Evolutionary conservation across 345 rosid species (phyloP).

Genomic region (Eucalyptus sp.): DNA sequence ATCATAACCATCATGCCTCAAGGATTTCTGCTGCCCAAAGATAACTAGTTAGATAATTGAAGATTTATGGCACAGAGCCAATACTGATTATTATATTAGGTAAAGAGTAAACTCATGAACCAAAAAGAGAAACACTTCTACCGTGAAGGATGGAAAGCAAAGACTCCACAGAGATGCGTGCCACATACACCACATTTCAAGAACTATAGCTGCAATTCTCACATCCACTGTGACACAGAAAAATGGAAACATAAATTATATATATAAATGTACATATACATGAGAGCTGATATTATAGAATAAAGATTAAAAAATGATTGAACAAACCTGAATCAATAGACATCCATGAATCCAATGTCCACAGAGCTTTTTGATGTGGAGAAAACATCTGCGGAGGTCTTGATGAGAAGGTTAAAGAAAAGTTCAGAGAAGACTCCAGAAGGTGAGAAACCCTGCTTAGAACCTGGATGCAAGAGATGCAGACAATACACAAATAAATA

Average conservation of each 20-base stretch:
- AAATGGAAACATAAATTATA: neutral
- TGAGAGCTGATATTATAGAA: neutral
- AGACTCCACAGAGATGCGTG: slow-evolving; percentile 76
- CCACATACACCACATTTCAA: slow-evolving; percentile 94
- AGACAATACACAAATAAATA: neutral
- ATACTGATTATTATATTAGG: neutral
- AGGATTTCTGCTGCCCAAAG: slow-evolving; percentile 28
- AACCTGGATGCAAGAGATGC: slow-evolving; percentile 19
- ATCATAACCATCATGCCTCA: slow-evolving; percentile 11
- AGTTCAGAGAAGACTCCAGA: slow-evolving; percentile 41
- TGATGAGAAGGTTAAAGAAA: slow-evolving; percentile 42
- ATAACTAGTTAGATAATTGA: neutral
- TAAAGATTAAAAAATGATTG: neutral
- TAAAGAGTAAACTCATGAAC: neutral
- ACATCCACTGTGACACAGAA: slow-evolving; percentile 28
- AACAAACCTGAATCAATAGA: slow-evolving; percentile 39
- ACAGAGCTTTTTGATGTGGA: slow-evolving; percentile 67
- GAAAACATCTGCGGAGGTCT: slow-evolving; percentile 72
- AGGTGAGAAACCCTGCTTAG: slow-evolving; percentile 17
- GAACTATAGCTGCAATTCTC: slow-evolving; percentile 51
- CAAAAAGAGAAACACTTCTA: slow-evolving; percentile 1
- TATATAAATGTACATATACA: neutral
- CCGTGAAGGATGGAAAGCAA: slow-evolving; percentile 27
- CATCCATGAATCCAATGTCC: slow-evolving; percentile 75
- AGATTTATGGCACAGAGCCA: neutral